Evolutionary conservation across 228 moss, liverwort and hornwort species (phyloP).

Genomic region (Sphagnum fallax): DNA sequence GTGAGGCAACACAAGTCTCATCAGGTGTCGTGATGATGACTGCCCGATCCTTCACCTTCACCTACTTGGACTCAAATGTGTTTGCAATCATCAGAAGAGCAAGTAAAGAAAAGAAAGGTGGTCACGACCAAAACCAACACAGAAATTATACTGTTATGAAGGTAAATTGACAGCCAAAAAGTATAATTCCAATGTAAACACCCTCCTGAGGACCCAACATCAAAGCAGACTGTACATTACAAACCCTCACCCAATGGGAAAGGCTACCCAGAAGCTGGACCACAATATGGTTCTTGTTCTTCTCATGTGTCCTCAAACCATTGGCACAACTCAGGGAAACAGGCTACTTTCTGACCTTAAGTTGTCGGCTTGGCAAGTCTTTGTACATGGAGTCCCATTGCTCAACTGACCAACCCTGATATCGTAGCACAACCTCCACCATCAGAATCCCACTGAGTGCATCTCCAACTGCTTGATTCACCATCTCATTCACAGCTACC

Average conservation of each 20-base stretch:
- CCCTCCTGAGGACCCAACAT: too few species aligned
- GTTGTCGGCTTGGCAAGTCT: conserved; percentile 91
- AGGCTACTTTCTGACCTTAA: conserved; percentile 45
- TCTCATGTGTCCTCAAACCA: too few species aligned
- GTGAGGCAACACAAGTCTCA: conserved; percentile 69
- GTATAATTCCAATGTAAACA: too few species aligned
- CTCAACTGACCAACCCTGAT: conserved; percentile 73
- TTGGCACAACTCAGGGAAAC: too few species aligned
- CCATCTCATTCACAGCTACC: conserved; percentile 71
- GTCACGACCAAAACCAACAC: too few species aligned
- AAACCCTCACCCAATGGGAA: too few species aligned
- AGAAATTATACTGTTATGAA: too few species aligned
- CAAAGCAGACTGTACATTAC: too few species aligned
- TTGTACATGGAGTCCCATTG: conserved; percentile 81
- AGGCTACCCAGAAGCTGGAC: too few species aligned
- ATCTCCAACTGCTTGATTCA: conserved; percentile 97
- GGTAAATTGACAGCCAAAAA: too few species aligned
- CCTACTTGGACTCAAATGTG: conserved; percentile 24
- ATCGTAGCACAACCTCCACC: conserved; percentile 72
- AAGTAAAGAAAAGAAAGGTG: too few species aligned
- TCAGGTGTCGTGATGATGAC: conserved; percentile 64
- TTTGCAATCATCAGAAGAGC: not conserved
- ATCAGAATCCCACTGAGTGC: conserved; percentile 93
- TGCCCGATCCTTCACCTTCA: conserved; percentile 69
- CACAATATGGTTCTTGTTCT: too few species aligned